These are phyloP conservation scores for Chaetomiaceae sp. DNA, from an alignment of 2,329 filamentous ascomycete genomes.

Conservation along the genomic window DNA sequence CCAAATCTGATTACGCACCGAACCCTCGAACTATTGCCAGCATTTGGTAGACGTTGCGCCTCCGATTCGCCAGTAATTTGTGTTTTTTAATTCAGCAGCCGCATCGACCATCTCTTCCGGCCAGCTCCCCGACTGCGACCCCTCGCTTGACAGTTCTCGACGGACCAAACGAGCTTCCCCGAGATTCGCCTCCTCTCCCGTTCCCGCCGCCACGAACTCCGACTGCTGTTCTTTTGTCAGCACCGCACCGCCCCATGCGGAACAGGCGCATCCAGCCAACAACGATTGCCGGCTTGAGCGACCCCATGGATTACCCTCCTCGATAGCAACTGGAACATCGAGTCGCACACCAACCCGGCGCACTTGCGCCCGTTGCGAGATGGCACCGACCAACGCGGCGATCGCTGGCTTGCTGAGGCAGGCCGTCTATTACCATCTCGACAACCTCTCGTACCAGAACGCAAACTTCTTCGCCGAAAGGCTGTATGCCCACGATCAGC, in stretches of 20 bases:
- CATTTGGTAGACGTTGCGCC: constrained; percentile 15
- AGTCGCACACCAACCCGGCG: constrained; percentile 21
- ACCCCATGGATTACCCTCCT: constrained; percentile 33
- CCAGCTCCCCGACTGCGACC: neutral
- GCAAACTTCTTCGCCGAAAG: constrained; percentile 91
- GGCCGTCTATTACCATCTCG: constrained; percentile 66
- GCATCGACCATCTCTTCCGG: constrained; percentile 23
- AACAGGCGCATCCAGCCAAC: neutral
- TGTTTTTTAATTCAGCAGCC: constrained; percentile 23
- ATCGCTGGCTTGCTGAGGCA: constrained; percentile 54
- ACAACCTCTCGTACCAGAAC: constrained; percentile 84
- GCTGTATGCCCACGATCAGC: constrained; percentile 76
- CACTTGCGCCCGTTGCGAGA: constrained; percentile 28
- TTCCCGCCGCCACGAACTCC: constrained; percentile 4
- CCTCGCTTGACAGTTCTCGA: neutral
- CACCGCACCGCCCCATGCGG: constrained; percentile 4
- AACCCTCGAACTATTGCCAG: constrained; percentile 3
- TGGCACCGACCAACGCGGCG: constrained; percentile 51
- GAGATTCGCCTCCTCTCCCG: constrained; percentile 3
- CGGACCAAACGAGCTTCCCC: neutral
- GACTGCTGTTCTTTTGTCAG: neutral
- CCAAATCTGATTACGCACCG: constrained; percentile 2
- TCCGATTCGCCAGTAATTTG: constrained; percentile 14
- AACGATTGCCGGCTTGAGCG: constrained; percentile 7
- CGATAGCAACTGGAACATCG: constrained; percentile 24